Conservation (phyloP, 176 grass and related monocot species). For the Musa beccarii region DNA sequence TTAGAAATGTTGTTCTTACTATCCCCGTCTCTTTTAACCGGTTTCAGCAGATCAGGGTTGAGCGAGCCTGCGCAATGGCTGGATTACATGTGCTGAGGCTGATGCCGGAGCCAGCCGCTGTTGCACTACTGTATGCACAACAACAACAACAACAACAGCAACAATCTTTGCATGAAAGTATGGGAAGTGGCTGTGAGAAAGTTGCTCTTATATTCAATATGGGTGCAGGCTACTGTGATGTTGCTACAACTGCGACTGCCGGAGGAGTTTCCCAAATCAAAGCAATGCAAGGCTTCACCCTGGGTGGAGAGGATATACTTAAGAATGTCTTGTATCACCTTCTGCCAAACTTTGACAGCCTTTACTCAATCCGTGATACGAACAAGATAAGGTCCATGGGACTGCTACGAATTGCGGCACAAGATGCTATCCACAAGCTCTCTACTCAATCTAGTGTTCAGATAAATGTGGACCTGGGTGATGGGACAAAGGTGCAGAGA, state of each 20-base stretch:
- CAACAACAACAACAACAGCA: slow-evolving; percentile 28
- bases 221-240: slow-evolving; percentile 61
- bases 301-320: slow-evolving; percentile 69
- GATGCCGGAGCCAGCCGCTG: slow-evolving; percentile 60
- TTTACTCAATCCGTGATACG: slow-evolving; percentile 35
- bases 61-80: slow-evolving; percentile 67
- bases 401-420: slow-evolving; percentile 34
- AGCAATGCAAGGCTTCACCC: slow-evolving; percentile 29
- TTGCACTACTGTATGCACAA: slow-evolving; percentile 56
- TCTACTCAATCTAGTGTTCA: slow-evolving; percentile 21
- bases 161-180: slow-evolving; percentile 38
- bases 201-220: slow-evolving; percentile 69
- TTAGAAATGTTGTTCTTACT: slow-evolving; percentile 50
- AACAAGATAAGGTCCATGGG: slow-evolving; percentile 44
- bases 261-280: slow-evolving; percentile 72
- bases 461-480: slow-evolving; percentile 39
- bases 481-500: slow-evolving; percentile 27
- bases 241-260: slow-evolving; percentile 46
- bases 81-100: slow-evolving; percentile 49
- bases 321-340: slow-evolving; percentile 47
- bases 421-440: slow-evolving; percentile 60
- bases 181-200: slow-evolving; percentile 63
- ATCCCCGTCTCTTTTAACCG: slow-evolving; percentile 59
- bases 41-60: slow-evolving; percentile 59
- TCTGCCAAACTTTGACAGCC: slow-evolving; percentile 39